Base-by-base conservation (phyloP, 192 early-diverging fungal species). In the Entrophospora sp. region DNA sequence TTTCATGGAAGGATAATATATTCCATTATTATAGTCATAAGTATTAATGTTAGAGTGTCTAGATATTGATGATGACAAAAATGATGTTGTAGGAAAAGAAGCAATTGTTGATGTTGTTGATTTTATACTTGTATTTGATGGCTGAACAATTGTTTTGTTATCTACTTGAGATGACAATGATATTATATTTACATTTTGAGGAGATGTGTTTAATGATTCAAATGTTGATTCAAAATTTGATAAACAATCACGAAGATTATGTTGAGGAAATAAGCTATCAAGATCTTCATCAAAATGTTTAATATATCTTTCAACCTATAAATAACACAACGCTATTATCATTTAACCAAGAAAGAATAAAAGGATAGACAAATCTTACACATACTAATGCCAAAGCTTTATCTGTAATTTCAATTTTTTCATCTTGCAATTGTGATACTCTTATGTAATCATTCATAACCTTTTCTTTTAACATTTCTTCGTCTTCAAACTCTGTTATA, bases 201-300 rank as follows among this genome's bases (percentile, higher is more conserved):
- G 55, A 7, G 31, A 18, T 24, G 55, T 36, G 7, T n/a, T 37
- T 2, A 22, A 57, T 7, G 32, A 57, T 36, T 57, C 45, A 18
- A n/a, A n/a, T n/a, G n/a, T n/a, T n/a, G n/a, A n/a, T n/a, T 46
- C 7, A 24, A 46, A 8, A 22, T 46, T 46, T 46, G n/a, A n/a
- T n/a, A n/a, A n/a, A n/a, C n/a, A n/a, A 42, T 55, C 59, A 12
- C 59, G 59, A 44, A 61, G 42, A 61, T 61, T 61, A 12, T 61
- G 59, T 14, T 61, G 59, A 8, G 59, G 59, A 43, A 44, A 61
- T 28, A 61, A 20, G n/a, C 40, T 45, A 31, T 61, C 59, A 61
- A 44, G 44, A 45, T 61, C 59, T 61, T 61, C 59, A 44, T 61
- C 59, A 13, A 61, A 25, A 0, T 40, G 37, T 45, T 61, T 61